Evolutionary conservation across 768 basidiomycete genomes (phyloP), one percentile per base, ranked within the genome.

Genomic region (Kwoniella sp.): DNA sequence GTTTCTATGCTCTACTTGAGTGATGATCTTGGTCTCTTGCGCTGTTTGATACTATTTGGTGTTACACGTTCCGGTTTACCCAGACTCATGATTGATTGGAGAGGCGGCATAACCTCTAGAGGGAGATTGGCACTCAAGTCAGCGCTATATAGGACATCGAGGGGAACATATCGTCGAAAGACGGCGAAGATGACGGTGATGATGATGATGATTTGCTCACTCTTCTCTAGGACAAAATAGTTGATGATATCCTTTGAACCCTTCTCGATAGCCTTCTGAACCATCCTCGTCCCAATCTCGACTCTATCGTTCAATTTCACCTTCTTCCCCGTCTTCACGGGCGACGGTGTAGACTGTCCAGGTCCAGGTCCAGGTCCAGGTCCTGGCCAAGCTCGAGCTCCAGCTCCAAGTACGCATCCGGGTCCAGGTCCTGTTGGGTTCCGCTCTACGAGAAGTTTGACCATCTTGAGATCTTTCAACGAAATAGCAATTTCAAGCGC

Each of bases 401-500:
- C n/a, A n/a, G n/a, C n/a, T n/a, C n/a, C n/a, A n/a, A n/a, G n/a
- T n/a, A n/a, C n/a, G n/a, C n/a, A n/a, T n/a, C n/a, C n/a, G n/a
- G n/a, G n/a, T 22, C 33, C 33, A 36, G 24, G 19, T n/a, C 9
- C 22, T 24, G 65, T 54, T 15, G 21, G n/a, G 52, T 76, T 72
- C n/a, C 85, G 82, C 73, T 92, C 89, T 52, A 96, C 83, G n/a
- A 97, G 84, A 78, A 90, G 76, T 72, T 84, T 86, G 44, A 96
- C 88, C 49, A 93, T 80, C 0, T 76, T 63, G 9, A 93, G 80
- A 64, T 91, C 86, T 65, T 84, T 85, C 69, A 85, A 85, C 44
- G 85, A 84, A 55, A 96, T 89, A 1, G 93, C 93, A 2, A 91
- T 84, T 53, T 83, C 81, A 19, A 96, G 83, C 0, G 92, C 84